These are phyloP conservation scores for Fusarium sp. DNA, from an alignment of 2,329 filamentous ascomycete genomes.

Conservation along the genomic window DNA sequence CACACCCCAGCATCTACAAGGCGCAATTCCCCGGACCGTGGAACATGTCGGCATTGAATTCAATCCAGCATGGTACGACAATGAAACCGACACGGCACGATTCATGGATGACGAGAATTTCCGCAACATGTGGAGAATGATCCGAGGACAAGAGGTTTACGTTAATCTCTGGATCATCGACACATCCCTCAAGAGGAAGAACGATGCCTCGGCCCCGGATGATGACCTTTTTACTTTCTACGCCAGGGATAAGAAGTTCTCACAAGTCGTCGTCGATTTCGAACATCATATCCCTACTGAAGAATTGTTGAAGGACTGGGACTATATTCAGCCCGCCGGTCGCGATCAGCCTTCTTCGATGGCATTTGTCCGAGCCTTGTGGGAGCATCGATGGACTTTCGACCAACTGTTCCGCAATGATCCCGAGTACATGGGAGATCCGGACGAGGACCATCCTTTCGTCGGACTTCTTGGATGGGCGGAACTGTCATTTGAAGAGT, in stretches of 20 bases:
- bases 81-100: neutral
- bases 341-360: too few relatives aligned
- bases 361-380: too few relatives aligned
- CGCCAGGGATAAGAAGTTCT: neutral
- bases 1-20: too few relatives aligned
- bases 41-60: neutral
- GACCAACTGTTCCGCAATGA: too few relatives aligned
- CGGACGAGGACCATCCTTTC: too few relatives aligned
- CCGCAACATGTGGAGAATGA: neutral
- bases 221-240: neutral
- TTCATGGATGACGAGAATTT: neutral
- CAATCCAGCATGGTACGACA: neutral
- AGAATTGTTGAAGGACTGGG: too few relatives aligned
- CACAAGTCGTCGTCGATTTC: neutral
- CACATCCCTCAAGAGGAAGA: neutral
- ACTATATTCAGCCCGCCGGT: too few relatives aligned
- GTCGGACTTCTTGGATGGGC: neutral
- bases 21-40: too few relatives aligned
- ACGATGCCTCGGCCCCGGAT: accelerated
- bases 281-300: too few relatives aligned
- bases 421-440: too few relatives aligned
- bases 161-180: neutral
- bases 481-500: too few relatives aligned
- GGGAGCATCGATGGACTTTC: too few relatives aligned
- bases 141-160: neutral